A percentile compares a stretch with the other conserved stretches of the same genome.
These are phyloP conservation scores for Tetrapisispora arboricola DNA, from an alignment of 805 yeast genomes.

Conservation along the genomic window DNA sequence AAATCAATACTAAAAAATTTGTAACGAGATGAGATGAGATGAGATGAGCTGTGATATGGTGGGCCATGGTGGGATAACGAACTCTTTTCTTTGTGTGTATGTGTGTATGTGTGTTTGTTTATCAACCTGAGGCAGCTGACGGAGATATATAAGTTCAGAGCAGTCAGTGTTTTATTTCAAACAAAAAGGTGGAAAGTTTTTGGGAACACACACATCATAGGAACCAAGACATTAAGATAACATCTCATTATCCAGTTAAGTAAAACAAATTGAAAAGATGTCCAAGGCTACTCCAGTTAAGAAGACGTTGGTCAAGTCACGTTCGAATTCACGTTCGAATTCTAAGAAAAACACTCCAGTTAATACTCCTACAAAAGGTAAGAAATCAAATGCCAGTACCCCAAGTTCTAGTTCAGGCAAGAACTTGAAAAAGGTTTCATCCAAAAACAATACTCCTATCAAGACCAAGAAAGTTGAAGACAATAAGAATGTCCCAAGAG, in stretches of 20 bases:
- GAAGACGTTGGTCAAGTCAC: not conserved
- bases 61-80: too few species aligned
- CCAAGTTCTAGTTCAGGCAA: constrained; percentile 4
- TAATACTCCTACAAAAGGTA: constrained; percentile 11
- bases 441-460: constrained; percentile 5
- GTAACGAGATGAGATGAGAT: constrained; percentile 3
- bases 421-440: constrained; percentile 6
- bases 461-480: constrained; percentile 5
- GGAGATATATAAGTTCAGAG: too few species aligned
- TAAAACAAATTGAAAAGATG: too few species aligned
- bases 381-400: not conserved
- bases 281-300: constrained; percentile 4
- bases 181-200: too few species aligned
- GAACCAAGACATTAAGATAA: too few species aligned
- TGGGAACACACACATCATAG: too few species aligned
- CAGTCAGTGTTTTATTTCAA: too few species aligned
- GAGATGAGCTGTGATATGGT: not conserved
- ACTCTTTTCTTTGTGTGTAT: too few species aligned
- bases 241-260: too few species aligned
- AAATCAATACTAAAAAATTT: not conserved
- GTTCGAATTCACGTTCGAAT: constrained; percentile 4
- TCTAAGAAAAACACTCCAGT: constrained; percentile 13
- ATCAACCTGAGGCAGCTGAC: too few species aligned
- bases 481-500: constrained; percentile 18
- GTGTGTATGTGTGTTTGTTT: too few species aligned